A percentile compares a stretch with the other conserved stretches of the same genome.
Conservation (phyloP, 441 rosid genomes). For the Erodium texanum region DNA sequence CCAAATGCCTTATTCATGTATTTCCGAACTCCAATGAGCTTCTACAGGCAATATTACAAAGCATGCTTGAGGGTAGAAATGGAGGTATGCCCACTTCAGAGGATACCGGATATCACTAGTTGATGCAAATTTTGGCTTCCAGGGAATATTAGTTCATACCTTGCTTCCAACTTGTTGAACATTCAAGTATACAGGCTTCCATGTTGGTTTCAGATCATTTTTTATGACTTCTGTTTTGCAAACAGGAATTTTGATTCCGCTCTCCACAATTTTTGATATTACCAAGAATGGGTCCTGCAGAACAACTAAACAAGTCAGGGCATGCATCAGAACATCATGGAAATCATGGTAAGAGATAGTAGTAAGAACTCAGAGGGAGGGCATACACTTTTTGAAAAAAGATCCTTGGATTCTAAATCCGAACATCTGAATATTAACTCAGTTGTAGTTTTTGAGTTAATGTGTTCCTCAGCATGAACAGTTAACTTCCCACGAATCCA, state of each 20-base stretch:
- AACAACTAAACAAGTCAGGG: constrained; percentile 12
- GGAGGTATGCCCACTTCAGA: not conserved
- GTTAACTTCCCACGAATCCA: constrained; percentile 47
- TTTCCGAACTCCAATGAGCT: not conserved
- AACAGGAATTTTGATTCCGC: constrained; percentile 55
- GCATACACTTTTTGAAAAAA: constrained; percentile 76
- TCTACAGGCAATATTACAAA: constrained; percentile 5
- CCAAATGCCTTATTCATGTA: constrained; percentile 5
- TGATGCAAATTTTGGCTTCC: constrained; percentile 11
- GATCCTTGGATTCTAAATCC: constrained; percentile 66
- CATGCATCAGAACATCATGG: constrained; percentile 16
- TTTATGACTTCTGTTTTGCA: constrained; percentile 81
- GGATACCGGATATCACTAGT: constrained; percentile 4
- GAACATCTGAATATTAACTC: constrained; percentile 69
- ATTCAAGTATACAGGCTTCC: constrained; percentile 76
- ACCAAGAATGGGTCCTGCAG: constrained; percentile 78
- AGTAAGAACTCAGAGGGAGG: constrained; percentile 11
- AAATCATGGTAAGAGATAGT: constrained; percentile 2
- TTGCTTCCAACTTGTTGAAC: constrained; percentile 89
- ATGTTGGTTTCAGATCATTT: constrained; percentile 59
- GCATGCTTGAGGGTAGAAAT: not conserved
- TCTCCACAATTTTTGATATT: constrained; percentile 68
- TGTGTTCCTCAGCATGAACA: constrained; percentile 77
- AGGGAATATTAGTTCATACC: constrained; percentile 31
- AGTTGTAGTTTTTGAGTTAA: constrained; percentile 55